These are phyloP conservation scores for Flueggea neowawraea DNA, from an alignment of 441 rosid species.

Conservation along the genomic window DNA sequence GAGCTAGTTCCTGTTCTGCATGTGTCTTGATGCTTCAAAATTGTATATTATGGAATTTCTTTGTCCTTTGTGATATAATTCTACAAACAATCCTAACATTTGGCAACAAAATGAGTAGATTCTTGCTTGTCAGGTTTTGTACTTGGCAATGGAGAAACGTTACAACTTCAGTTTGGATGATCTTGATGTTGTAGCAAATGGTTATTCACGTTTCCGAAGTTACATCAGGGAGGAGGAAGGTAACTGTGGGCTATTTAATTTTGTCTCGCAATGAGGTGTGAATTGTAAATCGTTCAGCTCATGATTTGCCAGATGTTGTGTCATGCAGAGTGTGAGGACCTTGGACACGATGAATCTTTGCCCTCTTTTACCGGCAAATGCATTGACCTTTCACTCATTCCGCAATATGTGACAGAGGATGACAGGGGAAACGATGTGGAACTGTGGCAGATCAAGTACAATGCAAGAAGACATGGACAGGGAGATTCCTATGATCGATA, in stretches of 20 bases:
- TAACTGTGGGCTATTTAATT: constrained; percentile 11
- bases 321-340: constrained; percentile 28
- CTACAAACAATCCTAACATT: too few species aligned
- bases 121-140: constrained; percentile 48
- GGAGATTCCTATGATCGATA: background rate
- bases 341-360: constrained; percentile 12
- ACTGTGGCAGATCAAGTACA: constrained; percentile 68
- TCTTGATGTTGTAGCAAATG: constrained; percentile 71
- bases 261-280: too few species aligned
- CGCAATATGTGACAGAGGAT: constrained; percentile 47
- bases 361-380: constrained; percentile 50
- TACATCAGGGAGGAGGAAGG: constrained; percentile 46
- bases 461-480: background rate
- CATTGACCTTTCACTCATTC: constrained; percentile 49
- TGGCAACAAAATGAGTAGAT: too few species aligned
- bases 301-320: background rate
- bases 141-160: constrained; percentile 84
- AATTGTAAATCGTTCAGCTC: too few species aligned
- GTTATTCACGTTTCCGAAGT: constrained; percentile 71
- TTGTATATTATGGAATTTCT: too few species aligned
- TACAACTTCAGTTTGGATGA: constrained; percentile 83
- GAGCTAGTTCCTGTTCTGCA: too few species aligned
- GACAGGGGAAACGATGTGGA: constrained; percentile 77
- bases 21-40: too few species aligned
- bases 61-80: too few species aligned